Evolutionary conservation across 148 eudicot species (phyloP), one percentile per base, ranked within the genome.

Genomic region (Persicaria maculosa): DNA sequence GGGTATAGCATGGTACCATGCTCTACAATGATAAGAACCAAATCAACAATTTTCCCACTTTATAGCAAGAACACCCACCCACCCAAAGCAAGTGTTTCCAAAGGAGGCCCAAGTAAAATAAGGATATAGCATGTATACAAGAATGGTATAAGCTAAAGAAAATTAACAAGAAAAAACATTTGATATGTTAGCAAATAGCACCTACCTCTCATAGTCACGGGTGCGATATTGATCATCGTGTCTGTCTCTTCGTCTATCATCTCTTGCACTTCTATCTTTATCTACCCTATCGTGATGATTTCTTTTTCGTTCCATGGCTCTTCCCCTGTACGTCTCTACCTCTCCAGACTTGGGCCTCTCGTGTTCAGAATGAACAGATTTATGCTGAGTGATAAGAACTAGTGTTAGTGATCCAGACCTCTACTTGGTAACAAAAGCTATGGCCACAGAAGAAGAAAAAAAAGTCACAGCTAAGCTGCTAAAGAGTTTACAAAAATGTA

Each of bases 151-250:
- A 69, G 20, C 36, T 16, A 9, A 58, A 71, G 57, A 50, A 44
- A 7, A 74, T 36, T 15, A 44, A 48, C 10, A 59, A 67, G 45
- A n/a, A 59, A 55, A 64, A 58, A 9, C 31, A 19, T 17, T 45
- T 0, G 40, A 50, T 19, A n/a, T 25, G 69, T 25, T 69, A 72
- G 54, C 6, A 69, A 54, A 75, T 6, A 73, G 47, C 52, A 17
- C 40, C 64, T 73, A 91, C 97, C 97, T 89, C 74, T 85, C 87
- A 79, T 83, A 82, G 48, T 84, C 82, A 64, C 79, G 82, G 45
- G 80, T 73, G 48, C 82, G 65, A 58, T 83, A 58, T 71, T 78
- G 82, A 84, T 83, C 83, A 52, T 76, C 84, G 55, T 77, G 47
- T 78, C 76, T 80, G 40, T 80, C 81, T 76, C 91, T 89, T 78